Percentiles rank a stretch among this genome's conserved stretches.
Evolutionary conservation across 768 basidiomycete species (phyloP).

Genomic region (Panus rudis): DNA sequence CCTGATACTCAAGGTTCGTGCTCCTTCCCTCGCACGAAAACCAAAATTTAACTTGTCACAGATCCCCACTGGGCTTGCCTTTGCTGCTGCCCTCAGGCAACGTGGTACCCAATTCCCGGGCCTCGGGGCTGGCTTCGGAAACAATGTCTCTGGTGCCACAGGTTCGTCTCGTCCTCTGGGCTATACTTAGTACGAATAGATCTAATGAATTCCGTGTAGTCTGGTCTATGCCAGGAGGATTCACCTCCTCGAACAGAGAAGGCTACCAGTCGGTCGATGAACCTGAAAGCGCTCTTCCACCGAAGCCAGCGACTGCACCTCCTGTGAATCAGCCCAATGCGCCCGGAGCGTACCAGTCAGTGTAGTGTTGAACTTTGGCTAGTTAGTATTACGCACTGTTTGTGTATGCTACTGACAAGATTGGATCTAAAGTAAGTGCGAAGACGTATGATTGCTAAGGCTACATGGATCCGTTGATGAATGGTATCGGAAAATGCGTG

Average conservation of each 20-base stretch:
- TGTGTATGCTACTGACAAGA: slow-evolving; percentile 1
- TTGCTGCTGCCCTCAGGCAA: slow-evolving; percentile 26
- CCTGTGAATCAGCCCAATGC: slow-evolving; percentile 14
- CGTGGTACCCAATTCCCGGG: slow-evolving; percentile 29
- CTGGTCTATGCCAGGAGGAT: slow-evolving; percentile 40
- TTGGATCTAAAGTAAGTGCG: background rate
- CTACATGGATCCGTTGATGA: background rate
- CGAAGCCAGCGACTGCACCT: slow-evolving; percentile 18
- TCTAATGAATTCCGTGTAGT: slow-evolving; percentile 17
- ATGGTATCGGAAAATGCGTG: background rate
- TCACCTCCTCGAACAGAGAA: slow-evolving; percentile 26
- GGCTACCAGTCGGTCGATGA: slow-evolving; percentile 33
- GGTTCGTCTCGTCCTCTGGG: slow-evolving; percentile 15
- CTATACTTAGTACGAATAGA: background rate
- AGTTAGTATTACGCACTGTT: background rate
- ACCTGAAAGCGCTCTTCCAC: slow-evolving; percentile 15
- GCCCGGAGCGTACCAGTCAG: slow-evolving; percentile 28
- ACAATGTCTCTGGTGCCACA: slow-evolving; percentile 27
- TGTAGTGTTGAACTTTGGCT: slow-evolving; percentile 16
- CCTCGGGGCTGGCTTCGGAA: slow-evolving; percentile 25
- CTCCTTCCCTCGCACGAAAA: background rate
- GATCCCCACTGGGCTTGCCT: slow-evolving; percentile 31
- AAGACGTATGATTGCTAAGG: background rate
- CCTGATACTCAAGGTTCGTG: slow-evolving; percentile 31
- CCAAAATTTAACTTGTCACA: slow-evolving; percentile 6